phyloP scores from a whole-genome alignment of 192 early-diverging fungal genomes.

The Mortierella claussenii region DNA sequence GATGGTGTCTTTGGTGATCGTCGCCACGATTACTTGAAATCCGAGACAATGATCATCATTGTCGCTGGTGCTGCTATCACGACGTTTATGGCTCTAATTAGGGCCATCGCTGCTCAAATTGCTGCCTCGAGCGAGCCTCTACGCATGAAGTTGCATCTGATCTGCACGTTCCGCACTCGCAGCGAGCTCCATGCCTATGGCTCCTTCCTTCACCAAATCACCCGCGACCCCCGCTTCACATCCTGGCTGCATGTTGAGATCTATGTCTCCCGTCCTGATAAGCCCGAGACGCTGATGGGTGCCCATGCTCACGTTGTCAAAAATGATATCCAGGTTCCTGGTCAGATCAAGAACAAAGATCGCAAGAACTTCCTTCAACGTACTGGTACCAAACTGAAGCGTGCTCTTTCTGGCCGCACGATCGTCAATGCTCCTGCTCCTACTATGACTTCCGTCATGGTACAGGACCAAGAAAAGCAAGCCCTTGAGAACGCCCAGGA shows the following conservation, averaged over 20 bases:
- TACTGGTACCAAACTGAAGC: constrained; percentile 33
- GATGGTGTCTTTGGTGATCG: constrained; percentile 54
- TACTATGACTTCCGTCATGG: not conserved
- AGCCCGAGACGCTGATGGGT: constrained; percentile 35
- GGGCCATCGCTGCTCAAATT: constrained; percentile 41
- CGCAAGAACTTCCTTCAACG: constrained; percentile 25
- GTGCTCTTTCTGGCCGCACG: constrained; percentile 31
- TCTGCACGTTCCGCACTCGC: constrained; percentile 42
- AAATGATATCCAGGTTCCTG: constrained; percentile 39
- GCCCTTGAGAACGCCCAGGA: not conserved
- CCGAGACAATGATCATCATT: constrained; percentile 41
- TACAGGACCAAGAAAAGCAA: not conserved
- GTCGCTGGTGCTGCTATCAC: constrained; percentile 42
- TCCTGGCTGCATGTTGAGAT: constrained; percentile 37
- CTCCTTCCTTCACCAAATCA: constrained; percentile 37
- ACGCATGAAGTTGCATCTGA: constrained; percentile 35
- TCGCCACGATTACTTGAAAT: constrained; percentile 49
- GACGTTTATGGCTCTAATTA: constrained; percentile 38
- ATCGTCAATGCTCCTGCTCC: constrained; percentile 8
- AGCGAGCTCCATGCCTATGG: constrained; percentile 41
- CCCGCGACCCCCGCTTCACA: constrained; percentile 35
- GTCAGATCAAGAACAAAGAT: constrained; percentile 17
- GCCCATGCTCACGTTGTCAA: constrained; percentile 40
- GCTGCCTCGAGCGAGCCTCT: constrained; percentile 20
- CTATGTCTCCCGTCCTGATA: constrained; percentile 45